Percentiles rank a stretch among this genome's conserved stretches.
These are phyloP conservation scores for Coniophora puteana DNA, from an alignment of 1,284 basidiomycete species.

Conservation along the genomic window DNA sequence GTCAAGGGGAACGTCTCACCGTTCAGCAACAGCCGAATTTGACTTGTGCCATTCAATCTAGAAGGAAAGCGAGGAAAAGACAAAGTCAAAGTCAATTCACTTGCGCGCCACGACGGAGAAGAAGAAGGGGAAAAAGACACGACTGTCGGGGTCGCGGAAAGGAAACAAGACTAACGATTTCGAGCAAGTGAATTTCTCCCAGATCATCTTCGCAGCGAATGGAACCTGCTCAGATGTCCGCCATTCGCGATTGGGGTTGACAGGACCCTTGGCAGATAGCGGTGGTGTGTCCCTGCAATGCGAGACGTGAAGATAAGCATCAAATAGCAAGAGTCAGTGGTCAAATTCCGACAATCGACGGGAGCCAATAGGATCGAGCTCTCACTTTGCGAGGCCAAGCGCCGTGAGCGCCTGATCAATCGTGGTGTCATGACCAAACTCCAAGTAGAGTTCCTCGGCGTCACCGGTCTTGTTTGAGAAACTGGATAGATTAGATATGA, in stretches of 20 bases:
- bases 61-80: slow-evolving; percentile 3
- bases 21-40: slow-evolving; percentile 43
- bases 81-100: background rate
- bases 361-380: background rate
- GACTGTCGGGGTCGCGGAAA: too few species aligned
- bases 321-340: background rate
- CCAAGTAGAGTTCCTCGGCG: slow-evolving; percentile 34
- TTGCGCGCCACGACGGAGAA: too few species aligned
- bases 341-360: background rate
- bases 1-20: slow-evolving; percentile 36
- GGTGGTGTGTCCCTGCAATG: slow-evolving; percentile 29
- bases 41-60: slow-evolving; percentile 31
- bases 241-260: slow-evolving; percentile 31
- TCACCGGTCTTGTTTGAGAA: slow-evolving; percentile 34
- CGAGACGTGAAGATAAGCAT: too few species aligned
- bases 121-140: too few species aligned
- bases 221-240: slow-evolving; percentile 40
- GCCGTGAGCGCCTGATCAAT: slow-evolving; percentile 42
- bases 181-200: slow-evolving; percentile 40
- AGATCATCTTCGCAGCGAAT: slow-evolving; percentile 44
- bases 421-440: slow-evolving; percentile 49
- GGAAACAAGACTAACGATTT: slow-evolving; percentile 24
- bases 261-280: slow-evolving; percentile 30
- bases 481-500: slow-evolving; percentile 20
- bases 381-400: slow-evolving; percentile 37